Conservation (phyloP, 768 basidiomycete species). For the Auricularia cornea region DNA sequence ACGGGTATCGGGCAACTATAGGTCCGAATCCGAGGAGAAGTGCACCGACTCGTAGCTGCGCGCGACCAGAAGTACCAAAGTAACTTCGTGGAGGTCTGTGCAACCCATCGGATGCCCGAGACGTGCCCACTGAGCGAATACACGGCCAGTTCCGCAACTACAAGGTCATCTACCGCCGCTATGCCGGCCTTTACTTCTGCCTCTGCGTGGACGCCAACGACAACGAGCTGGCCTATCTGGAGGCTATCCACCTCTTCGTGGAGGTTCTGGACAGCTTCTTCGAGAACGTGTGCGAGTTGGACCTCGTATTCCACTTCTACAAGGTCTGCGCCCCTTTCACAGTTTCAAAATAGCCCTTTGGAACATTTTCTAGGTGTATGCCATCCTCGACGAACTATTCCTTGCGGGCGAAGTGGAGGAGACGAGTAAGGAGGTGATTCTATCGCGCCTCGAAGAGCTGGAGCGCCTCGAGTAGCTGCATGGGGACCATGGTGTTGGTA, state of each 20-base stretch:
- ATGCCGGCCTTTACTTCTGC: conserved; percentile 97
- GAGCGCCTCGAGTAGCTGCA: conserved; percentile 73
- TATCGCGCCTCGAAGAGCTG: conserved; percentile 81
- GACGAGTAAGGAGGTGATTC: conserved; percentile 93
- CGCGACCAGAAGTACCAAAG: conserved; percentile 98
- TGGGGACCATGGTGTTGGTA: no score
- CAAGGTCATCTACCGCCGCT: conserved; percentile 94
- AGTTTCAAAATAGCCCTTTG: background rate
- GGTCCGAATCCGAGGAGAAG: conserved; percentile 92
- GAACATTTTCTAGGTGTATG: conserved; percentile 63
- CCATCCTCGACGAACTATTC: conserved; percentile 97
- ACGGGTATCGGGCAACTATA: conserved; percentile 28
- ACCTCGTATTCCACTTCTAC: conserved; percentile 98
- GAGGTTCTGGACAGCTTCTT: conserved; percentile 89
- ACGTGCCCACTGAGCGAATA: conserved; percentile 2
- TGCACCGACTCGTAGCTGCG: conserved; percentile 91
- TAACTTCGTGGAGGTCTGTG: conserved; percentile 88
- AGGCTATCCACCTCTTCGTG: conserved; percentile 97
- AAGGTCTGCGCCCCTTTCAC: conserved; percentile 45
- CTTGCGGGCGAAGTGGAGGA: conserved; percentile 98
- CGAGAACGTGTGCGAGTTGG: conserved; percentile 96
- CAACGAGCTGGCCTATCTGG: conserved; percentile 94
- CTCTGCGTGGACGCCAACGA: conserved; percentile 97
- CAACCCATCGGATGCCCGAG: conserved; percentile 2
- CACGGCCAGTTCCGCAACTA: conserved; percentile 84